A percentile compares a stretch with the other conserved stretches of the same genome.
phyloP scores from a whole-genome alignment of 257 asterid genomes.

The Solanum rostratum region DNA sequence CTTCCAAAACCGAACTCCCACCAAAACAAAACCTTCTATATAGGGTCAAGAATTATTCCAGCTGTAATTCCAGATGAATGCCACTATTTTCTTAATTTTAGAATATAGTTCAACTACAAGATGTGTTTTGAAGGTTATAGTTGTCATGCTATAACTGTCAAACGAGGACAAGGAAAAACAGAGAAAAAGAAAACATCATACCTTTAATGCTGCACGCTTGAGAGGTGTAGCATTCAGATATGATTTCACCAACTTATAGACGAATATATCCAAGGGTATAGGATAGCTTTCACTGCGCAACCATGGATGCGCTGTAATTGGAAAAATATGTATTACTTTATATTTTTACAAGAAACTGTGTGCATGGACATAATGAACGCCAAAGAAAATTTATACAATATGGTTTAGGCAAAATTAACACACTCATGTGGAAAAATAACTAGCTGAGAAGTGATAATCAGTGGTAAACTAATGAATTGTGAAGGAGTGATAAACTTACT shows the following conservation, averaged over 20 bases:
- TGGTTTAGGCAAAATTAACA: neutral
- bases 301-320: conserved; percentile 88
- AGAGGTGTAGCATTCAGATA: conserved; percentile 85
- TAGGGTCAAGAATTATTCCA: neutral
- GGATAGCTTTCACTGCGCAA: conserved; percentile 75
- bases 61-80: neutral
- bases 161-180: neutral
- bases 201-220: conserved; percentile 95
- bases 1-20: neutral
- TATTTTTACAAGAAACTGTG: neutral
- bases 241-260: conserved; percentile 71
- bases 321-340: conserved; percentile 3
- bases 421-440: neutral
- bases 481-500: conserved; percentile 39
- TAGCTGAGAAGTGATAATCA: neutral
- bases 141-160: neutral
- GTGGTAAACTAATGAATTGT: neutral
- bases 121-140: neutral
- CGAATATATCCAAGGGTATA: conserved; percentile 79
- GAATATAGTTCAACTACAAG: neutral
- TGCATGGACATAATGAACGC: neutral
- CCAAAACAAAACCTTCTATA: neutral
- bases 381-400: neutral
- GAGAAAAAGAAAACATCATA: conserved; percentile 7
- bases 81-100: neutral